Base-by-base conservation (phyloP, 192 early-diverging fungal species). In the Rhizophagus prolifer region DNA sequence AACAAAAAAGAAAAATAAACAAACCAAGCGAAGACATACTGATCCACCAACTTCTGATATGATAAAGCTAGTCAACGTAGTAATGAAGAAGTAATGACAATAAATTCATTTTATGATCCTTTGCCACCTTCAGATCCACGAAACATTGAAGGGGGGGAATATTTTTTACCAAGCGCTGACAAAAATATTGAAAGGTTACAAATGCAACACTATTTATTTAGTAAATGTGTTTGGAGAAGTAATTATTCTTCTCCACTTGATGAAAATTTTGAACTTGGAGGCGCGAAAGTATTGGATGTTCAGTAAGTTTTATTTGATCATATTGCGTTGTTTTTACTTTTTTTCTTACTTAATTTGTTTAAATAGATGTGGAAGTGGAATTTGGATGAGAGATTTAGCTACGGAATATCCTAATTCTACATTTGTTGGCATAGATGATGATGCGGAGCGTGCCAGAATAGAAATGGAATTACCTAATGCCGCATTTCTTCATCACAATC, bases 171-270 rank as follows among this genome's bases (percentile, higher is more conserved):
- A n/a, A 72, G 70, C 16, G n/a, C 46, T 58, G 30, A 72, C 21
- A 58, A 72, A 31, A 47, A 72, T 31, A 31, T 58, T 58, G 30
- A 58, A 72, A 72, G 70, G 36, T 58, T 58, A 67, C 65, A 67
- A 67, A 72, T 72, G 46, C 70, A 58, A 31, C 70, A 50, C 1
- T 72, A 50, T 58, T 25, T 72, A 58, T 58, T 34, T 26, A 66
- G 64, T 44, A 70, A 25, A 72, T 58, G n/a, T 6, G 10, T 58
- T n/a, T 72, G 70, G 70, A 13, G 28, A 31, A 23, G 21, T 7
- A 58, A 72, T 50, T 31, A 31, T 50, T 58, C 70, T 25, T 28
- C 70, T 7, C 70, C 70, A 10, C 14, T 72, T n/a, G 25, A 21
- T 19, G 70, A 72, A 54, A 30, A 12, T 21, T 54, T 72, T 16